phyloP scores from a whole-genome alignment of 2,329 filamentous ascomycete species.

The Claviceps quebecensis region DNA sequence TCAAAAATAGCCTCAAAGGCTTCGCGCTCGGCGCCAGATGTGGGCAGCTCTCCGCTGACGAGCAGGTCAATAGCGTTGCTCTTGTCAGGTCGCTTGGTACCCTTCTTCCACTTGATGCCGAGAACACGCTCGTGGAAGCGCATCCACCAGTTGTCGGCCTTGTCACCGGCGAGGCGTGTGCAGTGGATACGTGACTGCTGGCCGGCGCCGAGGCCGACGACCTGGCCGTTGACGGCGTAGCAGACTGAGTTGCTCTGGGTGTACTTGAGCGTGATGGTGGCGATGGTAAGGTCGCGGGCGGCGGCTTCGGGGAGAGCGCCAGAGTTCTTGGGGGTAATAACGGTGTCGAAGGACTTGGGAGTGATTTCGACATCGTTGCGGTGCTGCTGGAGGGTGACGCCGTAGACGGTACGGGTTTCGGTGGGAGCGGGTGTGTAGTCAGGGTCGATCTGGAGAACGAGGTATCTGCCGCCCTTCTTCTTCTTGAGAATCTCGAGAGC shows the following conservation, averaged over 20 bases:
- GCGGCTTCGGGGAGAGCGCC: slow-evolving; percentile 62
- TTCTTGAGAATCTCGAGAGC: slow-evolving; percentile 86
- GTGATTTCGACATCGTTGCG: slow-evolving; percentile 85
- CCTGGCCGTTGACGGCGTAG: slow-evolving; percentile 87
- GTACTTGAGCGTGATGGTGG: slow-evolving; percentile 95
- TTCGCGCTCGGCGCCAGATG: slow-evolving; percentile 67
- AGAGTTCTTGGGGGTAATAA: slow-evolving; percentile 76
- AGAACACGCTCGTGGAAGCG: slow-evolving; percentile 88
- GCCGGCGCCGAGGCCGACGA: slow-evolving; percentile 86
- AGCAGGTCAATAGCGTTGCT: slow-evolving; percentile 95
- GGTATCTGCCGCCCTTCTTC: slow-evolving; percentile 97
- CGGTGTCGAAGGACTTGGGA: slow-evolving; percentile 69
- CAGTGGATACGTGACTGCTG: slow-evolving; percentile 98
- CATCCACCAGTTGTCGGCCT: slow-evolving; percentile 99
- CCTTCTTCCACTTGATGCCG: slow-evolving; percentile 90
- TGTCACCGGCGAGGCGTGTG: slow-evolving; percentile 91
- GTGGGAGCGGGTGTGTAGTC: slow-evolving; percentile 67
- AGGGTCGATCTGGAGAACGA: slow-evolving; percentile 88
- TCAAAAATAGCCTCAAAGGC: slow-evolving; percentile 85
- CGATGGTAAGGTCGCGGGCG: slow-evolving; percentile 79
- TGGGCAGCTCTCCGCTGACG: slow-evolving; percentile 79
- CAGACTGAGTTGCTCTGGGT: slow-evolving; percentile 98
- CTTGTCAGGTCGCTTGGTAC: slow-evolving; percentile 92
- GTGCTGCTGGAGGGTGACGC: slow-evolving; percentile 74
- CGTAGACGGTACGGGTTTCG: slow-evolving; percentile 81